Percentiles rank a stretch among this genome's conserved stretches.
phyloP scores from a whole-genome alignment of 805 yeast genomes.

The Metschnikowia cerradonensis region DNA sequence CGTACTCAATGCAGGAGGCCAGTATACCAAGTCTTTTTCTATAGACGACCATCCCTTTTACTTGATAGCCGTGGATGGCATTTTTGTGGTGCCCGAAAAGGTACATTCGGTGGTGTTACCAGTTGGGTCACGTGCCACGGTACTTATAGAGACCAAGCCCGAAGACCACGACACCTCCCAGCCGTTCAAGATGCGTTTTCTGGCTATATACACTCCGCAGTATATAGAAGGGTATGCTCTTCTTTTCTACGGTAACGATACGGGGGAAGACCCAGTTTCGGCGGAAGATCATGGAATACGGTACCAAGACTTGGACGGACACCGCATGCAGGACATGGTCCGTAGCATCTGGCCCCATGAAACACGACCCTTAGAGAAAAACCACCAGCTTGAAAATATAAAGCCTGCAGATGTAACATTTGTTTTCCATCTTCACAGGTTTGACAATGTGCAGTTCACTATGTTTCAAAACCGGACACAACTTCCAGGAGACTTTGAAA shows the following conservation, averaged over 20 bases:
- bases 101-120: constrained; percentile 27
- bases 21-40: constrained; percentile 29
- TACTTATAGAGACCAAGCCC: constrained; percentile 22
- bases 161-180: constrained; percentile 14
- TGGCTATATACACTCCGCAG: constrained; percentile 28
- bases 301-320: constrained; percentile 23
- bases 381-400: background rate
- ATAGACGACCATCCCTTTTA: constrained; percentile 30
- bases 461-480: constrained; percentile 21
- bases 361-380: constrained; percentile 17
- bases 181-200: constrained; percentile 26
- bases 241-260: constrained; percentile 19
- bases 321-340: constrained; percentile 8
- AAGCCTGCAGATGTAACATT: constrained; percentile 25
- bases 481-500: constrained; percentile 21
- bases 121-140: constrained; percentile 29
- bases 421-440: constrained; percentile 27
- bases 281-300: constrained; percentile 16
- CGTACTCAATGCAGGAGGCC: constrained; percentile 32
- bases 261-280: background rate
- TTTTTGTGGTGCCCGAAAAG: constrained; percentile 22
- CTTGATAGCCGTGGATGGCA: constrained; percentile 31
- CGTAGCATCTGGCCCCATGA: constrained; percentile 17
- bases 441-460: constrained; percentile 25
- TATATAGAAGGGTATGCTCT: constrained; percentile 25